A percentile compares a stretch with the other conserved stretches of the same genome.
phyloP scores from a whole-genome alignment of 306 rosid genomes.

The Mimosa pudica region DNA sequence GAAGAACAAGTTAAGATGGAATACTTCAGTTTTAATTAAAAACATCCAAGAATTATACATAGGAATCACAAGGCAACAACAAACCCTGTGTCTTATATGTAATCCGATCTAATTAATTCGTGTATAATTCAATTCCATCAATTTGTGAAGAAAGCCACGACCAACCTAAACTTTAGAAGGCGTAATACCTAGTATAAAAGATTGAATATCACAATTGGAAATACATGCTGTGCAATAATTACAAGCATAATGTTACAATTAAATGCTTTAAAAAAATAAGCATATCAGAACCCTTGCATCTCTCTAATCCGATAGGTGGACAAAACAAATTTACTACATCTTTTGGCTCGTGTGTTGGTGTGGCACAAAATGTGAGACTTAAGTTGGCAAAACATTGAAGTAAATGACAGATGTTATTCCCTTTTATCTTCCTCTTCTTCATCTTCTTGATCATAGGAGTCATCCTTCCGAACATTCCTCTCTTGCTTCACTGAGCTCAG shows the following conservation, averaged over 20 bases:
- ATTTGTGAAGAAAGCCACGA: not conserved
- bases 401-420: constrained; percentile 47
- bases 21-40: not conserved
- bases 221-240: constrained; percentile 42
- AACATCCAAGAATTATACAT: not conserved
- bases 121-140: not conserved
- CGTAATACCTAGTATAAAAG: not conserved
- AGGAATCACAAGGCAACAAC: not conserved
- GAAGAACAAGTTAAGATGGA: not conserved
- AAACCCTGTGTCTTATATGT: not conserved
- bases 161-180: not conserved
- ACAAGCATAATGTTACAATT: constrained; percentile 41
- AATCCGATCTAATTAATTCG: not conserved
- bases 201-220: constrained; percentile 31
- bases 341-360: constrained; percentile 28
- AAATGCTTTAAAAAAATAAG: constrained; percentile 29
- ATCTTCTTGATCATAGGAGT: constrained; percentile 51
- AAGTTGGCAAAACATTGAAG: constrained; percentile 20
- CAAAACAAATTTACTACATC: constrained; percentile 51
- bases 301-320: constrained; percentile 33
- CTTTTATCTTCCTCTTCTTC: constrained; percentile 82
- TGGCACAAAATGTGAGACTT: constrained; percentile 33
- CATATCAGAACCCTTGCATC: constrained; percentile 34
- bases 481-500: constrained; percentile 66
- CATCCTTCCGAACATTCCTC: constrained; percentile 41